Base-by-base conservation (phyloP, 2,329 filamentous ascomycete species). In the Amylocarpus encephaloides region DNA sequence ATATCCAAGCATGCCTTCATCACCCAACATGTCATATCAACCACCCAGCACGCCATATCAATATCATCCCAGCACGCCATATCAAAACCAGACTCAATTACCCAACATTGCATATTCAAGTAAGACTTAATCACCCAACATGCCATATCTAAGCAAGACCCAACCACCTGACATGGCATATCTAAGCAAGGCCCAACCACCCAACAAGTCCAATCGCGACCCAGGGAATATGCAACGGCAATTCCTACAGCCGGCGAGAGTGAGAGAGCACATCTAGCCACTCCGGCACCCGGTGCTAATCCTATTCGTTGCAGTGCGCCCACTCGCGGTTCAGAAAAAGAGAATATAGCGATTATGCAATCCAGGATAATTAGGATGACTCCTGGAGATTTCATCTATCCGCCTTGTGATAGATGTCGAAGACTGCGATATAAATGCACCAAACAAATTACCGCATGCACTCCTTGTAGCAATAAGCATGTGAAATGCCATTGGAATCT, bases 401-500 rank as follows among this genome's bases (percentile, higher is more conserved):
- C 89, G 9, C 87, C 88, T 0, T 95, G 89, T 64, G 90, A 95
- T 65, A 77, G 88, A 34, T 95, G 89, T 65, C 78, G 89, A 40
- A 77, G 89, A 29, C 73, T 94, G 13, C 83, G 86, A 57, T 87
- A 90, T 70, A 81, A 88, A 51, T 95, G 89, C 55, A 73, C 91
- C 43, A 94, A 94, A 68, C 87, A 95, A 55, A 73, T 93, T 35
- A 94, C 88, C 0, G 88, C 88, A 7, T 95, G 90, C 63, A 81
- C 85, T 67, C 88, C 88, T 18, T 95, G 89, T 67, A 94, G 89
- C 0, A 91, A 88, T 66, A 94, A 94, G 66, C 89, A 95, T 65
- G 88, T 88, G 16, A 91, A 90, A 62, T 95, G 89, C 66, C 83
- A 82, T 12, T 95, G 89, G 89, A 86, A 83, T 58, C 82, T 86